Conservation (phyloP, 1,139 yeast genomes). For the Geotrichum klebahnii region DNA sequence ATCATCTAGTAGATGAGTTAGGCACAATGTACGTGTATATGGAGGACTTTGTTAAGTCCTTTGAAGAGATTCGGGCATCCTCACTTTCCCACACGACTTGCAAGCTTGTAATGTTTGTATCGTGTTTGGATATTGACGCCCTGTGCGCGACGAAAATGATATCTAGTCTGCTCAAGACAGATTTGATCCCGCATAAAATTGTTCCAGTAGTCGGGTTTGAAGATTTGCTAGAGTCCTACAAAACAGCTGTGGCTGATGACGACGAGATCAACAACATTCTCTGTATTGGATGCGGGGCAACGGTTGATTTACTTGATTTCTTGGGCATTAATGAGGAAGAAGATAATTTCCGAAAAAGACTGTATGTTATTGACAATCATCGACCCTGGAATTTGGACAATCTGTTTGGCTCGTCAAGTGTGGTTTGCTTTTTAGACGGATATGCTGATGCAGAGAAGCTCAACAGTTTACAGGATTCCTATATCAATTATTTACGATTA, state of each 20-base stretch:
- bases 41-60: constrained; percentile 33
- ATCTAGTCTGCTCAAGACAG: constrained; percentile 66
- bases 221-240: constrained; percentile 64
- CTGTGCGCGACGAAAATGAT: constrained; percentile 82
- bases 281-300: constrained; percentile 91
- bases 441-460: constrained; percentile 42
- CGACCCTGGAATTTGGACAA: constrained; percentile 97
- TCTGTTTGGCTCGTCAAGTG: constrained; percentile 75
- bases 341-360: constrained; percentile 37
- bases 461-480: constrained; percentile 32
- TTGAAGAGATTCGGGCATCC: constrained; percentile 31
- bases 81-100: constrained; percentile 80
- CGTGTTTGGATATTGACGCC: constrained; percentile 89
- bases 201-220: constrained; percentile 93
- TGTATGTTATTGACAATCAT: constrained; percentile 85
- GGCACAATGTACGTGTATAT: constrained; percentile 35
- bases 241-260: constrained; percentile 51
- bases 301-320: constrained; percentile 78
- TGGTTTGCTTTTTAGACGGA: constrained; percentile 88
- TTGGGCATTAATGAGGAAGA: constrained; percentile 58
- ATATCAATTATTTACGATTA: constrained; percentile 23
- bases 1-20: too few species aligned
- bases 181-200: constrained; percentile 79
- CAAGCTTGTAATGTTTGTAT: constrained; percentile 79
- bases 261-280: constrained; percentile 70